A percentile compares a stretch with the other conserved stretches of the same genome.
Conservation (phyloP, 2,329 filamentous ascomycete genomes). For the Neonectria faginata region DNA sequence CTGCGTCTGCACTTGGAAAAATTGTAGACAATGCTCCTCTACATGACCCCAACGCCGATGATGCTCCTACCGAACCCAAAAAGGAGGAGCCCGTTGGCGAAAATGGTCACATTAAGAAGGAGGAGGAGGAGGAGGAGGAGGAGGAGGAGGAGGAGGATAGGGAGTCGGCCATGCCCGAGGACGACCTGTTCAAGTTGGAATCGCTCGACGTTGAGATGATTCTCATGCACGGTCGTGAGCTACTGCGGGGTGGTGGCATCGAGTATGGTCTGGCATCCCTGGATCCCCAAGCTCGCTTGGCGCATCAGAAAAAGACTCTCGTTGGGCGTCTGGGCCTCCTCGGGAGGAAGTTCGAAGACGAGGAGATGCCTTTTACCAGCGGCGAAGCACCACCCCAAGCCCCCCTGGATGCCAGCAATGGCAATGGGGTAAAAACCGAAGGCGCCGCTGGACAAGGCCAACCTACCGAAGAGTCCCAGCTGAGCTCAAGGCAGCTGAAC, state of each 20-base stretch:
- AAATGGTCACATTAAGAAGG: conserved; percentile 66
- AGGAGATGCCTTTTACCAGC: conserved; percentile 73
- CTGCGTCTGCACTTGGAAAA: conserved; percentile 92
- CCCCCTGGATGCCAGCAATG: conserved; percentile 56
- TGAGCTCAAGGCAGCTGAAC: conserved; percentile 95
- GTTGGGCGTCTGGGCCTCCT: conserved; percentile 83
- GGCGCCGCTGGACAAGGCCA: conserved; percentile 54
- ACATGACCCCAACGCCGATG: conserved; percentile 88
- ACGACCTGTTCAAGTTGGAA: conserved; percentile 77
- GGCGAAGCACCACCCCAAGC: conserved; percentile 63
- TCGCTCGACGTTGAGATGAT: conserved; percentile 83
- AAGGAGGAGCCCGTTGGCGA: conserved; percentile 51
- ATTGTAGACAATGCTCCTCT: conserved; percentile 89
- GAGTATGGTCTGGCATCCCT: conserved; percentile 87
- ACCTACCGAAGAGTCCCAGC: conserved; percentile 71
- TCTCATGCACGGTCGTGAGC: conserved; percentile 83
- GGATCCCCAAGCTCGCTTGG: conserved; percentile 82
- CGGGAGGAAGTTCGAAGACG: conserved; percentile 86
- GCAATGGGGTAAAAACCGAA: conserved; percentile 51
- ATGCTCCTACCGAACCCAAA: conserved; percentile 61
- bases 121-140: conserved; percentile 73
- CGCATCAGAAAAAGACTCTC: conserved; percentile 90
- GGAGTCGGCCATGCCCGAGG: conserved; percentile 55
- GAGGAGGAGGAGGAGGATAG: conserved; percentile 73
- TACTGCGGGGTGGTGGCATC: conserved; percentile 86